Conservation (phyloP, 441 rosid genomes). For the Croton setiger region DNA sequence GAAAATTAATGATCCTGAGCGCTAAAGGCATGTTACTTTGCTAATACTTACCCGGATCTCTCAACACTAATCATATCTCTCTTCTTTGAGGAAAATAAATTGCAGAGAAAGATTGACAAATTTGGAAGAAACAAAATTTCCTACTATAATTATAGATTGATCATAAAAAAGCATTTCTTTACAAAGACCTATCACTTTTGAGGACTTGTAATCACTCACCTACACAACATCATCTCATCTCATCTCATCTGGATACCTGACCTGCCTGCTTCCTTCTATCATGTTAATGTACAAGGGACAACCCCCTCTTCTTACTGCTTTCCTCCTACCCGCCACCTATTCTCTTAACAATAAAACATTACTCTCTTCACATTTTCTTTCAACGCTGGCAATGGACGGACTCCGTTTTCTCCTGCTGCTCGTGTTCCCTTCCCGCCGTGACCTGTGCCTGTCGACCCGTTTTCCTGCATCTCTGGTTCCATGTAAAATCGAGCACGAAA, state of each 20-base stretch:
- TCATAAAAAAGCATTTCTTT: conserved; percentile 32
- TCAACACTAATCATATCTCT: too few species aligned
- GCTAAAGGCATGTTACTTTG: too few species aligned
- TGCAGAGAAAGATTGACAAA: not conserved
- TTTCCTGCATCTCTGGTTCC: conserved; percentile 92
- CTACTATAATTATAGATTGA: conserved; percentile 21
- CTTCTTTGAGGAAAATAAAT: not conserved
- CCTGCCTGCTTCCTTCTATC: conserved; percentile 9
- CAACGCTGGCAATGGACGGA: conserved; percentile 85
- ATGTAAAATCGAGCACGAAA: conserved; percentile 94
- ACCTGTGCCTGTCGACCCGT: conserved; percentile 48
- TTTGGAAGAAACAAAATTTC: conserved; percentile 24
- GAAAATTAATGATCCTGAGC: too few species aligned
- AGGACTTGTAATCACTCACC: conserved; percentile 17
- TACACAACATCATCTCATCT: conserved; percentile 8
- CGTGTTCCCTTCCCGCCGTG: conserved; percentile 33
- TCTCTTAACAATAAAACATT: conserved; percentile 80
- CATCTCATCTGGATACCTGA: conserved; percentile 21
- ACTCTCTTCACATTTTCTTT: conserved; percentile 98
- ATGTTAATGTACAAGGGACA: conserved; percentile 15
- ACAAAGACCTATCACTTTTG: conserved; percentile 27
- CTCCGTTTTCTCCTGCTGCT: conserved; percentile 50
- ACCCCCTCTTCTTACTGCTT: not conserved
- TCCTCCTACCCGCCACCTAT: too few species aligned
- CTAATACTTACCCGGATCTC: too few species aligned